Evolutionary conservation across 192 early-diverging fungal species (phyloP).

Genomic region (Backusella psychrophila): DNA sequence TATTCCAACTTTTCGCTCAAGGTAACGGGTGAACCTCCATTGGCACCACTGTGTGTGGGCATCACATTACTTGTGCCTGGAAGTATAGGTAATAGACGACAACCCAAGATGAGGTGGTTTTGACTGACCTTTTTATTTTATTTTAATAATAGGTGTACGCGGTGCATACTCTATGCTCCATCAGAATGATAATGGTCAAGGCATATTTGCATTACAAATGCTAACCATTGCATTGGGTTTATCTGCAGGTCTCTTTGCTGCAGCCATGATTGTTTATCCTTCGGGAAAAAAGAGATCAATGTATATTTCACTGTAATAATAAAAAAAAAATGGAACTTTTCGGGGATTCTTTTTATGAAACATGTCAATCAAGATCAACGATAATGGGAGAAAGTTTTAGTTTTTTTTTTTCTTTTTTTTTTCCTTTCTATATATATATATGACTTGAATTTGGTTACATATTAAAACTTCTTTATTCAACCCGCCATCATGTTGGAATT

Average conservation of each 20-base stretch:
- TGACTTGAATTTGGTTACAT: no score
- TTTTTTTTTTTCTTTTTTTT: background rate
- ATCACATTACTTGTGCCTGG: conserved; percentile 84
- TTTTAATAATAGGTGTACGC: conserved; percentile 27
- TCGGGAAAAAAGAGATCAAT: conserved; percentile 22
- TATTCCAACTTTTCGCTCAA: conserved; percentile 33
- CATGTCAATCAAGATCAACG: background rate
- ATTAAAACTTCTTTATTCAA: no score
- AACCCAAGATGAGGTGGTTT: no score
- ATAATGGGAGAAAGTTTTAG: background rate
- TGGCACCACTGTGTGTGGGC: conserved; percentile 80
- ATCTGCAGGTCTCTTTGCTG: conserved; percentile 19
- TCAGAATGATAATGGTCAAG: conserved; percentile 13
- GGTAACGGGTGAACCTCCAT: conserved; percentile 36
- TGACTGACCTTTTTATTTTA: background rate
- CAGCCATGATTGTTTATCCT: conserved; percentile 31
- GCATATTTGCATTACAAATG: conserved; percentile 26
- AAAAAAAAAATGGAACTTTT: background rate
- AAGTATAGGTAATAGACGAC: conserved; percentile 36
- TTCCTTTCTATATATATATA: background rate
- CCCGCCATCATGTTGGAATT: background rate
- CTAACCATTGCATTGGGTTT: conserved; percentile 22
- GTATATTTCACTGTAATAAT: conserved; percentile 26
- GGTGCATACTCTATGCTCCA: conserved; percentile 28
- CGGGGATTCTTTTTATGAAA: background rate